Evolutionary conservation across 768 basidiomycete genomes (phyloP).

Genomic region (Sporobolomyces phaffii): DNA sequence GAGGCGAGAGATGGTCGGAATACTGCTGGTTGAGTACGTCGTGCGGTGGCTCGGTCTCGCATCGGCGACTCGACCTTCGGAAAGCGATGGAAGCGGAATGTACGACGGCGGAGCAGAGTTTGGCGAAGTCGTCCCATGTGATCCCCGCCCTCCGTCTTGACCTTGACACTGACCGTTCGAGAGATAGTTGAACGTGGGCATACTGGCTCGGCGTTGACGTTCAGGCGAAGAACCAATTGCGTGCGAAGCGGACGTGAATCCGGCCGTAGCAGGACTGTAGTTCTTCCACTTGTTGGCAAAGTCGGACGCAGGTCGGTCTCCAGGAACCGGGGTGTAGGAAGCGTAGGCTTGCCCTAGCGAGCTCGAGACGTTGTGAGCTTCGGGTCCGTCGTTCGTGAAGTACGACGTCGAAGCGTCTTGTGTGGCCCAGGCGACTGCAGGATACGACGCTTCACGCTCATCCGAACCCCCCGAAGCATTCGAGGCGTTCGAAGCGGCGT

Average conservation of each 20-base stretch:
- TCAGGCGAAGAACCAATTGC: not conserved
- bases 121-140: not conserved
- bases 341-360: not conserved
- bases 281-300: conserved; percentile 17
- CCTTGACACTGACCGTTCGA: not conserved
- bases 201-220: conserved; percentile 8
- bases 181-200: not conserved
- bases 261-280: conserved; percentile 12
- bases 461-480: not conserved
- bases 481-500: not conserved
- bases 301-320: not conserved
- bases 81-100: not conserved
- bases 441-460: not conserved
- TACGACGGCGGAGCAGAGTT: not conserved
- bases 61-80: not conserved
- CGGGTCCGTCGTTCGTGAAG: too few species aligned
- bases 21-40: not conserved
- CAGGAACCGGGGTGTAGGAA: not conserved
- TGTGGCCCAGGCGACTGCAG: conserved; percentile 2
- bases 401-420: not conserved
- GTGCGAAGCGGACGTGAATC: conserved; percentile 15
- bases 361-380: not conserved
- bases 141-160: too few species aligned
- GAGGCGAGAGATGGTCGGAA: not conserved
- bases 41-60: not conserved